Evolutionary conservation across 768 basidiomycete species (phyloP).

Genomic region (Suillus fuscotomentosus): DNA sequence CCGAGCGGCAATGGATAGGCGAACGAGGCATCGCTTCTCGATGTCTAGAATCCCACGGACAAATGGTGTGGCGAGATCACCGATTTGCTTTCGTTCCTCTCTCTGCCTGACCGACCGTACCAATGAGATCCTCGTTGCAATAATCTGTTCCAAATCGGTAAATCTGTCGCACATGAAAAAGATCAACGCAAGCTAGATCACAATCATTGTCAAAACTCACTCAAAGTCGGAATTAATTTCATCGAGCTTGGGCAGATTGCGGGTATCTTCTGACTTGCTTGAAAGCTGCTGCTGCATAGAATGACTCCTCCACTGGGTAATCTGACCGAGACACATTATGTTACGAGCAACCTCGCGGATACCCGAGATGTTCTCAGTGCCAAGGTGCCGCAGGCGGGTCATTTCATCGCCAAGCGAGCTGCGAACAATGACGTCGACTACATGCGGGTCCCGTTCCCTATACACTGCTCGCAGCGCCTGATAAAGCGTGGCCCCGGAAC

Average conservation of each 20-base stretch:
- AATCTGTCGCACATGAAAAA: slow-evolving; percentile 49
- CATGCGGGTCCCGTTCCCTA: slow-evolving; percentile 60
- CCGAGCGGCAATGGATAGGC: slow-evolving; percentile 72
- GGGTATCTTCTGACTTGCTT: slow-evolving; percentile 31
- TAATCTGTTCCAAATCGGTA: slow-evolving; percentile 66
- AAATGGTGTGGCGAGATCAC: slow-evolving; percentile 60
- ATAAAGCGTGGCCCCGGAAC: slow-evolving; percentile 66
- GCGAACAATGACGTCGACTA: slow-evolving; percentile 50
- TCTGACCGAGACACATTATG: slow-evolving; percentile 80
- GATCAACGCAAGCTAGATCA: neutral
- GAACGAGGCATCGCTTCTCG: slow-evolving; percentile 70
- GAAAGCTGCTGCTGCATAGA: slow-evolving; percentile 27
- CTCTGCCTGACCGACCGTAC: slow-evolving; percentile 66
- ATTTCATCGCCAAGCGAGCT: slow-evolving; percentile 58
- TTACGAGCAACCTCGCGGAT: slow-evolving; percentile 67
- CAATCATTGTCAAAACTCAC: slow-evolving; percentile 41
- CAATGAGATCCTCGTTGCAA: slow-evolving; percentile 82
- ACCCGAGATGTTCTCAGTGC: slow-evolving; percentile 77
- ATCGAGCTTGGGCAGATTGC: slow-evolving; percentile 43
- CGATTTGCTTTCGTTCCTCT: slow-evolving; percentile 76
- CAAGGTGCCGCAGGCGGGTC: slow-evolving; percentile 58
- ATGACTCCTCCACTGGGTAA: slow-evolving; percentile 58
- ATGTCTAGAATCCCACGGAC: slow-evolving; percentile 48
- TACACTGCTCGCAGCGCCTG: slow-evolving; percentile 78
- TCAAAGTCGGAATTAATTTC: slow-evolving; percentile 58